A percentile compares a stretch with the other conserved stretches of the same genome.
Evolutionary conservation across 345 rosid genomes (phyloP).

Genomic region (Moricandia moricandioides): DNA sequence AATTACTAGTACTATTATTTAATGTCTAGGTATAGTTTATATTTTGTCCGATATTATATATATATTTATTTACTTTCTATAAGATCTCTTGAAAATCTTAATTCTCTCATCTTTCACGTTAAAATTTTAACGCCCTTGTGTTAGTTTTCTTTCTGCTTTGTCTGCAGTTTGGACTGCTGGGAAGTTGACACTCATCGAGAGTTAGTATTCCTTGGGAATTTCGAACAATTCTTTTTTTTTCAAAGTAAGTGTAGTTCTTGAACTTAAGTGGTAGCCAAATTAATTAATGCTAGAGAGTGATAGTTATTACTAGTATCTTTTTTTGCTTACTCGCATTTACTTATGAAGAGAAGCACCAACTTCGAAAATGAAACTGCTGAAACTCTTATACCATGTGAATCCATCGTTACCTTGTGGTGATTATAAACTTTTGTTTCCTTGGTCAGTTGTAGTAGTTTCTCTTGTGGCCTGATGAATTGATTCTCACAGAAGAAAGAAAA

Average conservation of each 20-base stretch:
- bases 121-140: slow-evolving; percentile 1
- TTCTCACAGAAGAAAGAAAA: not conserved
- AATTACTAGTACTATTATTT: not conserved
- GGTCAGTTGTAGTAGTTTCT: slow-evolving; percentile 11
- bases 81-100: not conserved
- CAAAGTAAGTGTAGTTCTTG: too few species aligned
- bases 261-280: too few species aligned
- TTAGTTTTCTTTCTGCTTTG: slow-evolving; percentile 12
- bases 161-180: slow-evolving; percentile 2
- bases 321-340: too few species aligned
- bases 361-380: not conserved
- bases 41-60: not conserved
- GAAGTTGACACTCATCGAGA: slow-evolving; percentile 23
- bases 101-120: slow-evolving; percentile 9
- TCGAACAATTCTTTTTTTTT: not conserved
- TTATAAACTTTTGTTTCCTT: not conserved
- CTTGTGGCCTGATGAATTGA: not conserved
- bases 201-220: not conserved
- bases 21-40: not conserved
- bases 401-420: not conserved
- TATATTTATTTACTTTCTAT: not conserved
- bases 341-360: too few species aligned
- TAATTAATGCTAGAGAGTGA: too few species aligned
- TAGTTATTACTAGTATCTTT: too few species aligned
- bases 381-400: not conserved